phyloP scores from a whole-genome alignment of 139 green algal genomes.

The Limnomonas spitsbergensis region DNA sequence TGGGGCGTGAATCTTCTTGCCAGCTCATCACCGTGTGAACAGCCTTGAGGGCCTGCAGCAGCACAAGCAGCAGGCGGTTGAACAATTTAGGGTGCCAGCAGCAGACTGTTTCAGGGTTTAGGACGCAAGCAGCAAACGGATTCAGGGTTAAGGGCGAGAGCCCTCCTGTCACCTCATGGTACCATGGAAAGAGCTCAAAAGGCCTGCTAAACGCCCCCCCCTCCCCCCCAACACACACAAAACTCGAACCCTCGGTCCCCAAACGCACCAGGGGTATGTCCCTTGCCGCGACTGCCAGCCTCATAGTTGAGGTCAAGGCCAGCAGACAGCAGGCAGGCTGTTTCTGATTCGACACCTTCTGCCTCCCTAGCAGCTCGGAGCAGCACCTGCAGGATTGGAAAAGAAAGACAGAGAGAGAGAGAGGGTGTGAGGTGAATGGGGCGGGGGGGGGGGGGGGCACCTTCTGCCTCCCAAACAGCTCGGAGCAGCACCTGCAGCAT shows the following conservation, averaged over 20 bases:
- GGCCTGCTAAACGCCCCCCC: neutral
- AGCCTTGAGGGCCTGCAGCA: neutral
- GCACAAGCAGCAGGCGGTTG: neutral
- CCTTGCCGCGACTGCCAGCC: neutral
- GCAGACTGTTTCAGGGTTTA: no score
- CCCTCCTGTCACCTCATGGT: no score
- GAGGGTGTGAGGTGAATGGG: neutral
- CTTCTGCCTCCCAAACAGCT: neutral
- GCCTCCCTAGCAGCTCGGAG: neutral
- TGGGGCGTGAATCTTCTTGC: neutral
- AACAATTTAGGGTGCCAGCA: no score
- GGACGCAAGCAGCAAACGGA: no score
- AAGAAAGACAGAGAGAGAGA: no score
- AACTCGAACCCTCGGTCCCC: neutral
- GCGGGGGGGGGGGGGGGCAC: no score
- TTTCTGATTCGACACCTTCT: neutral
- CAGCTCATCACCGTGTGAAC: constrained; percentile 5
- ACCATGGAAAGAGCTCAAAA: neutral
- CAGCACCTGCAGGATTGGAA: constrained; percentile 17
- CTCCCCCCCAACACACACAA: neutral
- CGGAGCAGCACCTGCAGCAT: neutral
- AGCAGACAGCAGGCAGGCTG: constrained; percentile 18
- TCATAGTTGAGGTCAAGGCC: constrained; percentile 20
- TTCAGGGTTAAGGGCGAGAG: no score
- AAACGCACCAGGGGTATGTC: constrained; percentile 9